Base-by-base conservation (phyloP, 441 rosid genomes). In the Jatropha multifida region DNA sequence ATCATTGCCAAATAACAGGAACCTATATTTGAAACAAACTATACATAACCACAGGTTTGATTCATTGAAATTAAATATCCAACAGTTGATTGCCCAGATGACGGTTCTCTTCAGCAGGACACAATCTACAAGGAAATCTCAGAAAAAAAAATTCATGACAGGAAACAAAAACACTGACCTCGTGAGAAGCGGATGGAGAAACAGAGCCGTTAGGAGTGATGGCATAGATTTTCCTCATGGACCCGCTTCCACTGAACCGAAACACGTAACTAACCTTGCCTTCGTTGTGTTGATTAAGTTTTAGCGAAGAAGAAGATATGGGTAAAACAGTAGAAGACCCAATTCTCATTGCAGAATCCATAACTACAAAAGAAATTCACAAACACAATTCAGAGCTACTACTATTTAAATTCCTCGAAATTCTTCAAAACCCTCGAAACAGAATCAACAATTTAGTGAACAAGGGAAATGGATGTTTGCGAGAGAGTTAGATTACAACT, bases 141-240 rank as follows among this genome's bases (percentile, higher is more conserved):
- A 10, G 10, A 4, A 7, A 54, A 37, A 26, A 40, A 71, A 70
- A 8, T 4, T 14, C 6, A 14, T 62, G 46, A 65, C 65, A 27
- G 7, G 48, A 10, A 2, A 65, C n/a, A 38, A 63, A 74, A 13
- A 44, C 32, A 71, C 79, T 74, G 74, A 89, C 93, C 91, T 81
- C 88, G 58, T 70, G 80, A 70, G 87, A 78, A 77, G 87, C 75
- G 75, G 87, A 71, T n/a, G 55, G 15, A 58, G 85, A 79, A 81
- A 80, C 86, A 74, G 81, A 77, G 72, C 90, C 95, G 65, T 84
- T 83, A 61, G 85, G 80, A 46, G 69, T 42, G 74, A 76, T 27
- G 8, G 81, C 82, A 60, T 10, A 60, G 23, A 78, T 52, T 77
- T 74, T 80, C 48, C 65, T 32, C 9, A 56, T 20, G 69, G 64